Conservation (phyloP, 208 protist species). For the Trypanosoma cruzi region DNA sequence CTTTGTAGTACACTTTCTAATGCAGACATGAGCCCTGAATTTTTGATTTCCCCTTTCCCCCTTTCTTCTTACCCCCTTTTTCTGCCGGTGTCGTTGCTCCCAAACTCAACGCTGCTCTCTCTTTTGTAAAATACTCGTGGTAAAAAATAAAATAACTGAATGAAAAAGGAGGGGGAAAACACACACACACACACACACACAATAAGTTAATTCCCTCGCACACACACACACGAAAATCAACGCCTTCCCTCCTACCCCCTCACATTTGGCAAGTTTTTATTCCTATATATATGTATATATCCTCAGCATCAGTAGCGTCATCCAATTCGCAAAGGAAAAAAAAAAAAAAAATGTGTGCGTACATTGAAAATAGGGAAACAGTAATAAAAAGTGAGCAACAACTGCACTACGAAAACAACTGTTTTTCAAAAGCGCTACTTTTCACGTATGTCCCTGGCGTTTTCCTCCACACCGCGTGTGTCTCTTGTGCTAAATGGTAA, state of each 20-base stretch:
- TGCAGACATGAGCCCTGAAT: constrained; percentile 21
- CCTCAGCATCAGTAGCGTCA: not conserved
- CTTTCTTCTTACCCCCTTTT: not conserved
- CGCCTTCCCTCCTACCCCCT: not conserved
- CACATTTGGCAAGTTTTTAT: not conserved
- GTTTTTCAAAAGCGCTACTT: not conserved
- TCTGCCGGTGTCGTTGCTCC: not conserved
- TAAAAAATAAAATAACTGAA: constrained; percentile 3
- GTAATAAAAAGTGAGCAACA: not conserved
- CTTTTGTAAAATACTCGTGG: not conserved
- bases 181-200: too few relatives aligned
- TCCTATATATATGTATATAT: not conserved
- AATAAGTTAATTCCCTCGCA: not conserved
- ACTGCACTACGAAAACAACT: not conserved
- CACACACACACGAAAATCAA: constrained; percentile 1
- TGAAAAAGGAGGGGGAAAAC: constrained; percentile 3
- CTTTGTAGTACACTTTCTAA: constrained; percentile 42
- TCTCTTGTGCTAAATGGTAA: constrained; percentile 43
- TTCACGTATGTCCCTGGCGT: not conserved
- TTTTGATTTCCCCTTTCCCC: not conserved
- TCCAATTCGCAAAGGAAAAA: not conserved
- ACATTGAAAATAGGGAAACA: not conserved
- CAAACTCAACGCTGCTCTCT: not conserved
- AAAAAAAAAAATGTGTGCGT: not conserved
- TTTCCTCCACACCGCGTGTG: not conserved